Evolutionary conservation across 495 filamentous ascomycete species (phyloP).

Genomic region (Penicillium tannophilum): DNA sequence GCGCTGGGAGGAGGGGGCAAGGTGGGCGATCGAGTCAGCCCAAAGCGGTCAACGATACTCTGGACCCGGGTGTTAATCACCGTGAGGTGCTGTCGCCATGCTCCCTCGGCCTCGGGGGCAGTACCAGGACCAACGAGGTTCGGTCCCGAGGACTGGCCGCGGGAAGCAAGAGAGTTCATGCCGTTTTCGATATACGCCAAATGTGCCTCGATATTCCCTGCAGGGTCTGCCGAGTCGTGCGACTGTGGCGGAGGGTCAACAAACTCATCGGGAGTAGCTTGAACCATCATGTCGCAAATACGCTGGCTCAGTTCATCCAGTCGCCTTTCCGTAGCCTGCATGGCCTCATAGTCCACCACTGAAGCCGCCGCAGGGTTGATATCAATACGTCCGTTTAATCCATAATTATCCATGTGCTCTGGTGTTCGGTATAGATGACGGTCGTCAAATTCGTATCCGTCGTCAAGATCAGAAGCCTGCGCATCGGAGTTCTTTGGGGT

Average conservation of each 20-base stretch:
- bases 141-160: not conserved
- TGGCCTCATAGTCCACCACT: conserved; percentile 30
- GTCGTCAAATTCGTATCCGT: conserved; percentile 72
- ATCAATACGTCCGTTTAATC: conserved; percentile 29
- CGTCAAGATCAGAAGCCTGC: conserved; percentile 67
- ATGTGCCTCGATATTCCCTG: conserved; percentile 44
- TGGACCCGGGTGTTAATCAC: conserved; percentile 56
- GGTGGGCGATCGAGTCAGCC: conserved; percentile 43
- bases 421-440: conserved; percentile 73
- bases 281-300: conserved; percentile 66
- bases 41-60: conserved; percentile 50
- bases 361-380: conserved; percentile 22
- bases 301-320: conserved; percentile 73
- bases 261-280: conserved; percentile 53
- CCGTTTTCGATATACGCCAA: conserved; percentile 55
- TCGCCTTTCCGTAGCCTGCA: conserved; percentile 65
- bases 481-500: conserved; percentile 51
- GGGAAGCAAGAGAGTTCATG: conserved; percentile 38
- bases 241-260: conserved; percentile 37
- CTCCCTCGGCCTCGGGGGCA: conserved; percentile 30
- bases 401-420: conserved; percentile 64
- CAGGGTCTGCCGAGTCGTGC: conserved; percentile 24
- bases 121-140: conserved; percentile 9
- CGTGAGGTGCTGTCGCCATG: conserved; percentile 46
- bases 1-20: conserved; percentile 51